A percentile compares a stretch with the other conserved stretches of the same genome.
Conservation (phyloP, 495 filamentous ascomycete genomes). For the Xylaria venustula region DNA sequence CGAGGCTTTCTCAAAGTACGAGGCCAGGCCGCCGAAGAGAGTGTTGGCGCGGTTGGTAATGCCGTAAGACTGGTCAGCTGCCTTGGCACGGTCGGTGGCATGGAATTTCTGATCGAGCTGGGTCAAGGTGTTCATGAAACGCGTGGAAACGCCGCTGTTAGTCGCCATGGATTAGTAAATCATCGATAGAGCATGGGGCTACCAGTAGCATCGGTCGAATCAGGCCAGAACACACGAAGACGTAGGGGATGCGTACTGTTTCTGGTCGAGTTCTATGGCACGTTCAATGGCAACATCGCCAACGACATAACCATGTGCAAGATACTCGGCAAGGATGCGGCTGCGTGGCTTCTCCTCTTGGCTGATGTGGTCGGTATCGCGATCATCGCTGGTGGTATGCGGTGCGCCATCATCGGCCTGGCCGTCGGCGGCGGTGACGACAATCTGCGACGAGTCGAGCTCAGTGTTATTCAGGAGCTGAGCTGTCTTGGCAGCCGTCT, state of each 20-base stretch:
- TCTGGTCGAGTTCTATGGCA: conserved; percentile 84
- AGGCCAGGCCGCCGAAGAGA: conserved; percentile 65
- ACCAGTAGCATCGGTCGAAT: neutral
- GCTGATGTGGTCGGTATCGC: conserved; percentile 66
- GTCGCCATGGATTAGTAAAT: neutral
- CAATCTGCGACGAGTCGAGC: conserved; percentile 76
- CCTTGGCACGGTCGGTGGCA: conserved; percentile 73
- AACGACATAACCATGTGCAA: conserved; percentile 88
- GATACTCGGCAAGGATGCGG: conserved; percentile 92
- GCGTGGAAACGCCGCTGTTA: conserved; percentile 60
- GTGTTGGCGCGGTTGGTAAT: conserved; percentile 63
- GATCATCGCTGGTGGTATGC: conserved; percentile 45
- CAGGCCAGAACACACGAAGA: too few relatives aligned
- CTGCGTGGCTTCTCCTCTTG: conserved; percentile 95
- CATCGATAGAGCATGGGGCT: neutral
- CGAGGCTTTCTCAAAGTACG: conserved; percentile 91
- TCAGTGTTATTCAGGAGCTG: conserved; percentile 95
- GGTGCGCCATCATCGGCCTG: conserved; percentile 61
- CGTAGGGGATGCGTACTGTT: conserved; percentile 52
- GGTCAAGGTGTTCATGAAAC: conserved; percentile 70
- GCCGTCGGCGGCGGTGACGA: conserved; percentile 66
- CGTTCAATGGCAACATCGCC: conserved; percentile 80
- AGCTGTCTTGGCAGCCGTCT: conserved; percentile 91
- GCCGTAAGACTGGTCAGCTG: conserved; percentile 72
- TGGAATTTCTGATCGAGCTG: conserved; percentile 80